phyloP scores from a whole-genome alignment of 2,329 filamentous ascomycete genomes.

The Cladosporium austrohemisphaericum region DNA sequence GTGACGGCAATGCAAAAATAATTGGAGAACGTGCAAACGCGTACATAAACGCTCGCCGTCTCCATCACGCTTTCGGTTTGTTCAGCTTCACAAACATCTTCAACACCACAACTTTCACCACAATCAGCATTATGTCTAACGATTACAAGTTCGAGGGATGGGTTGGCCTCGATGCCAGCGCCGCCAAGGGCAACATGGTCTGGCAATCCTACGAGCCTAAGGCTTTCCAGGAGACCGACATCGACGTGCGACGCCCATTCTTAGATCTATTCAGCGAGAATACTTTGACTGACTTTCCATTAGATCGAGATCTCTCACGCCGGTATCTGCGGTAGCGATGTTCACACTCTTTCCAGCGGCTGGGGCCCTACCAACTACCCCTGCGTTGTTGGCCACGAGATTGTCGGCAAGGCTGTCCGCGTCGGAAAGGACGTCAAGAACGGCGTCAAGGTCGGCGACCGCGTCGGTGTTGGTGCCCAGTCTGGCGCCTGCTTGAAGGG shows the following conservation, averaged over 20 bases:
- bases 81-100: neutral
- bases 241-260: conserved; percentile 21
- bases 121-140: conserved; percentile 5
- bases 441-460: conserved; percentile 33
- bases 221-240: conserved; percentile 34
- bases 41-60: too few species aligned
- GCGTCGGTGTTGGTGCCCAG: conserved; percentile 49
- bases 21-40: too few species aligned
- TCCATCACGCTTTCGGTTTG: too few species aligned
- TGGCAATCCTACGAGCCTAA: conserved; percentile 42
- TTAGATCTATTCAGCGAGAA: too few species aligned
- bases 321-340: conserved; percentile 31
- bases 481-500: conserved; percentile 43
- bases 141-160: conserved; percentile 53
- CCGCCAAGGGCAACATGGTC: conserved; percentile 49
- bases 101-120: neutral
- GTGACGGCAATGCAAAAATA: too few species aligned
- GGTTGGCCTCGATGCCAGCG: conserved; percentile 46
- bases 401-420: conserved; percentile 24
- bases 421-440: conserved; percentile 25
- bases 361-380: conserved; percentile 40
- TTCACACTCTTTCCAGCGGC: conserved; percentile 29
- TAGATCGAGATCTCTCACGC: conserved; percentile 31
- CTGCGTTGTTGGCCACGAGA: conserved; percentile 27
- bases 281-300: neutral